Evolutionary conservation across 1,284 basidiomycete species (phyloP).

Genomic region (Ceratobasidium sp.): DNA sequence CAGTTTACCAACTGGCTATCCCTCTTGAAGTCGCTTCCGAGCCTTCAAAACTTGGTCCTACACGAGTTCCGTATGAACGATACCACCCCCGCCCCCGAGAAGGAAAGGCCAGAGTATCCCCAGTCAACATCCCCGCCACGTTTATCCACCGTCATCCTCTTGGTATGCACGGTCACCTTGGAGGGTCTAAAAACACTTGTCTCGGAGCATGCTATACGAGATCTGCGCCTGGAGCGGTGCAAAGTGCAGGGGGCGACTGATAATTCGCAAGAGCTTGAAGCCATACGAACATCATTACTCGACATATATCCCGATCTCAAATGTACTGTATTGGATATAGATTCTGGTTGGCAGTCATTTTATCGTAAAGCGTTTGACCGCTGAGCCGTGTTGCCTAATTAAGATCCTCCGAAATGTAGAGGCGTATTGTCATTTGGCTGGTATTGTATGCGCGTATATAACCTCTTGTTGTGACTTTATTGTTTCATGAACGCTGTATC

Average conservation of each 20-base stretch:
- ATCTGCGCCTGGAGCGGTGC: background rate
- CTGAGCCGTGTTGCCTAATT: background rate
- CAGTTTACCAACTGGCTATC: background rate
- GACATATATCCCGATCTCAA: background rate
- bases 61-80: background rate
- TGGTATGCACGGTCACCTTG: background rate
- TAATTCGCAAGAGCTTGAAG: background rate
- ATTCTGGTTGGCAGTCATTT: background rate
- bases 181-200: background rate
- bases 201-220: background rate
- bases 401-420: too few species aligned
- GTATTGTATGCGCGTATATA: too few species aligned
- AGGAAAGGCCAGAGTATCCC: background rate
- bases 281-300: background rate
- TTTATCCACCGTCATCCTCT: background rate
- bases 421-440: too few species aligned
- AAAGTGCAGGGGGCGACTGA: background rate
- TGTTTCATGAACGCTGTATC: too few species aligned
- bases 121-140: background rate
- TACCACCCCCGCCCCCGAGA: background rate
- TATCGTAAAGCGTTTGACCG: conserved; percentile 8
- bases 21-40: background rate
- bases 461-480: too few species aligned
- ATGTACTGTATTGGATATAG: background rate
- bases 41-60: background rate